These are phyloP conservation scores for Entomortierella parvispora DNA, from an alignment of 192 early-diverging fungal species.

Conservation along the genomic window DNA sequence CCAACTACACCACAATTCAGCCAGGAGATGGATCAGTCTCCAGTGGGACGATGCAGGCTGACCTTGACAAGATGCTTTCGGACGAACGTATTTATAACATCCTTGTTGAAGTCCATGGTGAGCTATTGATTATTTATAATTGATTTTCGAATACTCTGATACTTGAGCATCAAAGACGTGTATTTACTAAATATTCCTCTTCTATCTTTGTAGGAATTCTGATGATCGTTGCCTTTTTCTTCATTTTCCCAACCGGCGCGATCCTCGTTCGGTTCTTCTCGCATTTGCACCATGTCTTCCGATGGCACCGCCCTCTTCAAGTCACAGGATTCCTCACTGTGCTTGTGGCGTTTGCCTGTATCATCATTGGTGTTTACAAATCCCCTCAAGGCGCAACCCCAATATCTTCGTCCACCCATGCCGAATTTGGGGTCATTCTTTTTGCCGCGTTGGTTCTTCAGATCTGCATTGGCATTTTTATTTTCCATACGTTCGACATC, in stretches of 20 bases:
- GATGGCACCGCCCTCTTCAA: constrained; percentile 36
- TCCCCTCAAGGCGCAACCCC: background rate
- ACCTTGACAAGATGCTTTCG: background rate
- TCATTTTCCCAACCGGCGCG: constrained; percentile 32
- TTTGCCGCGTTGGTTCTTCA: constrained; percentile 17
- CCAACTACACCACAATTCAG: too few relatives aligned
- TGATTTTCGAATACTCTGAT: background rate
- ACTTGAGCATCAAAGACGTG: background rate
- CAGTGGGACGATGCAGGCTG: background rate
- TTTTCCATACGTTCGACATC: constrained; percentile 28
- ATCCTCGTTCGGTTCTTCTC: constrained; percentile 31
- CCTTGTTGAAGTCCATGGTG: constrained; percentile 36
- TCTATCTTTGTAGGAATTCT: constrained; percentile 11
- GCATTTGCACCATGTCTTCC: constrained; percentile 21
- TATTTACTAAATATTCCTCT: too few relatives aligned
- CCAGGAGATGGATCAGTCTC: background rate
- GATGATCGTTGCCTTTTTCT: constrained; percentile 33
- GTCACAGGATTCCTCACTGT: constrained; percentile 19
- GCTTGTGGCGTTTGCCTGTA: constrained; percentile 10
- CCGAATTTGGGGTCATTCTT: constrained; percentile 16
- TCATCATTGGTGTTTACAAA: constrained; percentile 9
- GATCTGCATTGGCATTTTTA: constrained; percentile 24
- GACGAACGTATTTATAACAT: background rate
- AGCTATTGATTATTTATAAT: background rate
- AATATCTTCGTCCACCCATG: constrained; percentile 3